A percentile compares a stretch with the other conserved stretches of the same genome.
phyloP scores from a whole-genome alignment of 164 flowering plant genomes.

The Taxillus chinensis region DNA sequence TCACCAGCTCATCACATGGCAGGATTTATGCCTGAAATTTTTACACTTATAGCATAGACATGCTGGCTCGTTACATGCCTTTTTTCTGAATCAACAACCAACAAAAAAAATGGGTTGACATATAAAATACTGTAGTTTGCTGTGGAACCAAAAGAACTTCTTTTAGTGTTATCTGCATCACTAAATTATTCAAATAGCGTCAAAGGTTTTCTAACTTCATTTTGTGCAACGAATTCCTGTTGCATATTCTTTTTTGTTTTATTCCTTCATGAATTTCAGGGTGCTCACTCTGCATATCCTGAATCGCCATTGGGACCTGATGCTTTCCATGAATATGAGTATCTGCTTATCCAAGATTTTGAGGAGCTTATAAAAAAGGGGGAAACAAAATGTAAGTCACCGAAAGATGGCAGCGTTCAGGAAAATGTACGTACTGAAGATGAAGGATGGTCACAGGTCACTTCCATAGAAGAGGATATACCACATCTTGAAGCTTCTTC shows the following conservation, averaged over 20 bases:
- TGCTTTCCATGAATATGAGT: conserved; percentile 86
- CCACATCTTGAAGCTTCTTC: conserved; percentile 23
- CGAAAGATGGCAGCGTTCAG: conserved; percentile 13
- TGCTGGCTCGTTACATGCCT: too few relatives aligned
- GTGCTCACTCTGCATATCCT: conserved; percentile 75
- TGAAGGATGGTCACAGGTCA: conserved; percentile 52
- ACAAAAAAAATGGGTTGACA: too few relatives aligned
- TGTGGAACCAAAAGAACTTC: too few relatives aligned
- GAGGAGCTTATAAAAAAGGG: conserved; percentile 62
- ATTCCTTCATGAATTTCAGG: conserved; percentile 26
- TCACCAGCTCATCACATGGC: too few relatives aligned
- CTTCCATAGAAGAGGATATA: conserved; percentile 31
- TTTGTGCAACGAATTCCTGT: not conserved
- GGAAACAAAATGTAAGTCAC: conserved; percentile 15
- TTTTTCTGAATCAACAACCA: too few relatives aligned
- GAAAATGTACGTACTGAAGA: conserved; percentile 31
- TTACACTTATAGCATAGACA: too few relatives aligned
- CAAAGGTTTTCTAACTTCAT: not conserved
- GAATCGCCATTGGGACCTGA: conserved; percentile 97
- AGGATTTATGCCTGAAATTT: too few relatives aligned
- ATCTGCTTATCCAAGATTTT: conserved; percentile 86
- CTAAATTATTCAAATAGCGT: not conserved
- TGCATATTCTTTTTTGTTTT: not conserved
- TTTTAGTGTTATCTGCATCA: not conserved
- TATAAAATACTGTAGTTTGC: too few relatives aligned